Evolutionary conservation across 371 early-diverging fungal species (phyloP).

Genomic region (Zychaea mexicana): DNA sequence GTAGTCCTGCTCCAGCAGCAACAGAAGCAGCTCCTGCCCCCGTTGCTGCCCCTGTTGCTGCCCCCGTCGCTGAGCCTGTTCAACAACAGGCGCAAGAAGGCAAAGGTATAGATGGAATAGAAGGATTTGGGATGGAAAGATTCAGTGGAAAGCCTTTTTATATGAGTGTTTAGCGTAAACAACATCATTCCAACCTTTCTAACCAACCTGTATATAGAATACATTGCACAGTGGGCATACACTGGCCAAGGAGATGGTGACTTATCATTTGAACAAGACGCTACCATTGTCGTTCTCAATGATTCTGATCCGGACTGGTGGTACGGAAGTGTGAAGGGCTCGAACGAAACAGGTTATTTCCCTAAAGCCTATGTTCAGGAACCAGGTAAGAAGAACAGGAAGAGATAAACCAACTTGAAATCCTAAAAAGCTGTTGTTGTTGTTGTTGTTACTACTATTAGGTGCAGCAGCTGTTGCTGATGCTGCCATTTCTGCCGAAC

Average conservation of each 20-base stretch:
- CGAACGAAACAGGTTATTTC: conserved; percentile 32
- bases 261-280: conserved; percentile 40
- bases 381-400: conserved; percentile 21
- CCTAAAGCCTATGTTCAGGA: conserved; percentile 36
- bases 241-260: conserved; percentile 39
- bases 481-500: neutral
- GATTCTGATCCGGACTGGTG: conserved; percentile 43
- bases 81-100: neutral
- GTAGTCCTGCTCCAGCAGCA: conserved; percentile 2
- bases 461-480: neutral
- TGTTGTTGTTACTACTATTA: too few species aligned
- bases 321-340: conserved; percentile 29
- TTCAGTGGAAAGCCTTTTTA: too few species aligned
- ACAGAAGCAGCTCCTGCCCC: neutral
- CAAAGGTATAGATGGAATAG: neutral
- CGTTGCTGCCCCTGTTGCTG: neutral
- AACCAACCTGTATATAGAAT: conserved; percentile 23
- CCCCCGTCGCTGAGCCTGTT: neutral
- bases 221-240: conserved; percentile 44
- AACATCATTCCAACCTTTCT: too few species aligned
- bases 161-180: too few species aligned
- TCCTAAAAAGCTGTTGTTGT: neutral
- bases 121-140: too few species aligned
- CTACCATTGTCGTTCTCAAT: conserved; percentile 37
- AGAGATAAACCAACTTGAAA: too few species aligned